A percentile compares a stretch with the other conserved stretches of the same genome.
phyloP scores from a whole-genome alignment of 2,329 filamentous ascomycete species.

The Diaporthe batatas region DNA sequence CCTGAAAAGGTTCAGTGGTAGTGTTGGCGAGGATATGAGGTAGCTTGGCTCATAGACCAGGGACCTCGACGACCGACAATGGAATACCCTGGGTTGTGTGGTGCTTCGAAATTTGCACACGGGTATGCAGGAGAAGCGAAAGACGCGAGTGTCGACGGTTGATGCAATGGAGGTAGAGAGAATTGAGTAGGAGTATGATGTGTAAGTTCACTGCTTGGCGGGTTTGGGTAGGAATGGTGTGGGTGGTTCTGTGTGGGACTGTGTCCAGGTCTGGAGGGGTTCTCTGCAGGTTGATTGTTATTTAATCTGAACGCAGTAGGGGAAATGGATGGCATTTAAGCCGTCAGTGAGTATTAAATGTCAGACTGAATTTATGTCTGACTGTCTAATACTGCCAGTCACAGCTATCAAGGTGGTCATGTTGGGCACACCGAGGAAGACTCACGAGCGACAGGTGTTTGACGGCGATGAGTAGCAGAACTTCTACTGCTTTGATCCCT shows the following conservation, averaged over 20 bases:
- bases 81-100: neutral
- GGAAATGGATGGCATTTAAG: neutral
- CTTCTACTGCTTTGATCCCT: neutral
- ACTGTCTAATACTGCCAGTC: neutral
- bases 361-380: neutral
- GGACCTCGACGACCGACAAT: constrained; percentile 9
- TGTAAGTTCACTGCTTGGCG: neutral
- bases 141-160: neutral
- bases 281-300: neutral
- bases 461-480: neutral
- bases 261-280: neutral
- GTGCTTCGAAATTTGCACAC: neutral
- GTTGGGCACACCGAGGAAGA: neutral
- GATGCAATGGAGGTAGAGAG: neutral
- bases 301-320: neutral
- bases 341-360: neutral
- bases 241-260: neutral
- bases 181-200: neutral
- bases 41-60: neutral
- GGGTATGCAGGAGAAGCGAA: neutral
- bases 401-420: neutral
- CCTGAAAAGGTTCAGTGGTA: neutral
- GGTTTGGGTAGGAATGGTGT: neutral
- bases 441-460: constrained; percentile 17
- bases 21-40: neutral